phyloP scores from a whole-genome alignment of 768 basidiomycete species.

The Lanmaoa rubissima region DNA sequence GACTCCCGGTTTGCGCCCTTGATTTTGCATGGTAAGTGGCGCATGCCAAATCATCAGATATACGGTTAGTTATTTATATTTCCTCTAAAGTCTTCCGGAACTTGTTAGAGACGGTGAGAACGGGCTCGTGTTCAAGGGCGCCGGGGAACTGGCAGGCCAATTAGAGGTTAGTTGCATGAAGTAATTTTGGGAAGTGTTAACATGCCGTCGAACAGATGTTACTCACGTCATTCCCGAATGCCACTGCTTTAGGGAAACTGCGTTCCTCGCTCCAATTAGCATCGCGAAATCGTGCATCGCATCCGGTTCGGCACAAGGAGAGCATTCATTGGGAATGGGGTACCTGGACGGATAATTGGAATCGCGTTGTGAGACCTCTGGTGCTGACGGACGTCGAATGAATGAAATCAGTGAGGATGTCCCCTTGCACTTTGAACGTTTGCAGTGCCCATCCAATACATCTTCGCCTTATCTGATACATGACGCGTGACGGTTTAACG shows the following conservation, averaged over 20 bases:
- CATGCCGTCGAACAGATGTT: conserved; percentile 42
- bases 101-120: conserved; percentile 84
- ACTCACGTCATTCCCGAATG: conserved; percentile 58
- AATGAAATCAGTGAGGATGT: not conserved
- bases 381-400: conserved; percentile 35
- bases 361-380: conserved; percentile 59
- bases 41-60: not conserved
- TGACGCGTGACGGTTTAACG: not conserved
- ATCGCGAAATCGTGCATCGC: conserved; percentile 25
- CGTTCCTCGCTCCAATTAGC: conserved; percentile 47
- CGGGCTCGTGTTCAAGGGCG: conserved; percentile 73
- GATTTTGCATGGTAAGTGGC: conserved; percentile 75
- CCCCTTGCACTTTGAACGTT: not conserved
- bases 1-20: conserved; percentile 88
- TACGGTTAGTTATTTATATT: conserved; percentile 4
- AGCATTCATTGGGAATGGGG: conserved; percentile 55
- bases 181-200: not conserved
- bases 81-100: conserved; percentile 64
- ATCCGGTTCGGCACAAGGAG: conserved; percentile 17
- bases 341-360: conserved; percentile 89
- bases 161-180: conserved; percentile 44
- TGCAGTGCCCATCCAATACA: not conserved
- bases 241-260: conserved; percentile 48
- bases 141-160: conserved; percentile 66
- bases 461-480: not conserved